A percentile compares a stretch with the other conserved stretches of the same genome.
phyloP scores from a whole-genome alignment of 2,329 filamentous ascomycete genomes.

The Arthrobotrys iridis region DNA sequence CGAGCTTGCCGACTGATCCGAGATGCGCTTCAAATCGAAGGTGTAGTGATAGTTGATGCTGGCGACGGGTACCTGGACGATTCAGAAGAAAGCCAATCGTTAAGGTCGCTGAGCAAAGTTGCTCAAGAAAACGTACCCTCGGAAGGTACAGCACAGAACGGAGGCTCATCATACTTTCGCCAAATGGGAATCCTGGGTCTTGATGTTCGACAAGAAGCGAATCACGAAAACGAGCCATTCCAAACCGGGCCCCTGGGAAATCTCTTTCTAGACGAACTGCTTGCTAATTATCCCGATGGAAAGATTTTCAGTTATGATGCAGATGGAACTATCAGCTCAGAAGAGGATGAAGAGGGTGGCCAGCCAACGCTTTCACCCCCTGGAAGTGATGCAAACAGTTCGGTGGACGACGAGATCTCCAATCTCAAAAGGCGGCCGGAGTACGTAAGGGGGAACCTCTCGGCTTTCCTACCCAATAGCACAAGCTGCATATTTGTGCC shows the following conservation, averaged over 20 bases:
- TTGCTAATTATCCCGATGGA: conserved; percentile 21
- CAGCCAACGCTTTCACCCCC: conserved; percentile 22
- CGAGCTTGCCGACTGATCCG: conserved; percentile 56
- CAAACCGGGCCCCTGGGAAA: conserved; percentile 17
- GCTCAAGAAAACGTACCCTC: neutral
- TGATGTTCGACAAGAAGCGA: conserved; percentile 9
- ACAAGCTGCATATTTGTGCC: conserved; percentile 57
- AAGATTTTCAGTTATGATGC: conserved; percentile 45
- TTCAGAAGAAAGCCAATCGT: conserved; percentile 28
- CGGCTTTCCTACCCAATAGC: conserved; percentile 53
- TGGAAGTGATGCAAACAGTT: conserved; percentile 39
- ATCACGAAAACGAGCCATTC: neutral
- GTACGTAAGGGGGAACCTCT: conserved; percentile 44
- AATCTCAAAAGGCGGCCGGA: conserved; percentile 30
- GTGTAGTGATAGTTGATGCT: conserved; percentile 57
- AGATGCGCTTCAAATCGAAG: conserved; percentile 56
- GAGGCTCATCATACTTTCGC: conserved; percentile 20
- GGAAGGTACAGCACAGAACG: conserved; percentile 16
- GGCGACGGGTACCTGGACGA: conserved; percentile 9
- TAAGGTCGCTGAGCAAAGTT: conserved; percentile 11
- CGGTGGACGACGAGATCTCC: conserved; percentile 20
- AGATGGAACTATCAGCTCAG: conserved; percentile 32
- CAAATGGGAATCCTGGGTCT: conserved; percentile 38
- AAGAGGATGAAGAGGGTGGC: conserved; percentile 24
- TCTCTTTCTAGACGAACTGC: conserved; percentile 33